Evolutionary conservation across 768 basidiomycete species (phyloP), one percentile per base, ranked within the genome.

Genomic region (Termitomyces bulborhizus): DNA sequence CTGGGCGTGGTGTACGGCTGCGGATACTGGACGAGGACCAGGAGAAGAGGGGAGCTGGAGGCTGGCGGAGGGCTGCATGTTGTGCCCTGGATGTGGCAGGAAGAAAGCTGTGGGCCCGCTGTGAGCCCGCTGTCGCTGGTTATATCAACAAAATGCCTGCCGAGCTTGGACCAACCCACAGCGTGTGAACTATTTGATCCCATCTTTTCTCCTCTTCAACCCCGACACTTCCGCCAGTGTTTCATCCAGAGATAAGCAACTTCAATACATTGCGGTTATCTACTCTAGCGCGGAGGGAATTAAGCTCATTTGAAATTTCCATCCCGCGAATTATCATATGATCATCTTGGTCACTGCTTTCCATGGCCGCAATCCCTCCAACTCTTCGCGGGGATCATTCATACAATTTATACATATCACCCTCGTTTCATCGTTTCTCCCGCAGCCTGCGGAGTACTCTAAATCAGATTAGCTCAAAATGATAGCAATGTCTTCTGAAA

Each of bases 1-100:
- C 2, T 81, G 72, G n/a, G 76, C 72, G 24, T 82, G 74, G 32
- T 83, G 77, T 3, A 76, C 78, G 6, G 76, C 70, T 36, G 82
- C 83, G 11, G 85, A 86, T n/a, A 77, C 78, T 1, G 85, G 81
- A n/a, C 85, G 71, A 67, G 77, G 73, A 39, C 76, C 75, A 18
- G 76, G 62, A 55, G 76, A 62, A 11, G 75, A 69, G 11, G 69
- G 68, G 21, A 68, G 65, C 53, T 68, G 67, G 27, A 71, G 68
- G 48, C 65, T 68, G 18, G 63, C 56, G 49, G 69, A 67, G 37
- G 60, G 34, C 29, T 53, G 56, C 59, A 64, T 60, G 39, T 37
- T 54, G 31, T 18, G 56, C 50, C 56, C 46, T 41, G 48, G 40
- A 50, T 57, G 53, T 36, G 46, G 51, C 11, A 29, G 39, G 47